These are phyloP conservation scores for Populus trichocarpa DNA, from an alignment of 441 rosid species.

Conservation along the genomic window DNA sequence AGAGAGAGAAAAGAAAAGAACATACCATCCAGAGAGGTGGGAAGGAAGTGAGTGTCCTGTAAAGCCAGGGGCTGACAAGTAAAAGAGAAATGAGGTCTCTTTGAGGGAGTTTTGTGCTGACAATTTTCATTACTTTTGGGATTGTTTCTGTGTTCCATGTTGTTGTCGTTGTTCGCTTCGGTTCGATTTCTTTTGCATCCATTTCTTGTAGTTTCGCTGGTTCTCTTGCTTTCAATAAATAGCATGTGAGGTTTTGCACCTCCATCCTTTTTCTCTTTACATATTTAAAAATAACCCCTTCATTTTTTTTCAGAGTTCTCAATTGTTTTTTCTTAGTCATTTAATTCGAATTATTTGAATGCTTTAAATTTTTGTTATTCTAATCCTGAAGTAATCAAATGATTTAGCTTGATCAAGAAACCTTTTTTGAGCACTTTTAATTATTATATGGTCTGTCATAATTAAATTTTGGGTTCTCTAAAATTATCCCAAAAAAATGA, in stretches of 20 bases:
- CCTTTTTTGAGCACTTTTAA: not conserved
- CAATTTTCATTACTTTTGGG: conserved; percentile 68
- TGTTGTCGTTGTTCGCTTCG: conserved; percentile 18
- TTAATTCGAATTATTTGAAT: not conserved
- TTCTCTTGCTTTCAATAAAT: not conserved
- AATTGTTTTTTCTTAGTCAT: too few relatives aligned
- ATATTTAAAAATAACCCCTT: not conserved
- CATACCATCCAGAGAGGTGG: conserved; percentile 73
- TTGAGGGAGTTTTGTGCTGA: conserved; percentile 63
- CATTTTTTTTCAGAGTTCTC: not conserved
- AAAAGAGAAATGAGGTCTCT: conserved; percentile 67
- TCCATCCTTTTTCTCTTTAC: too few relatives aligned
- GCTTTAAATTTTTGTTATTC: not conserved
- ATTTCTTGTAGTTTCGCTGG: not conserved
- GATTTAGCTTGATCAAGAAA: not conserved
- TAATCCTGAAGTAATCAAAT: not conserved
- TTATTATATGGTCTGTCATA: too few relatives aligned
- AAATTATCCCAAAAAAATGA: too few relatives aligned
- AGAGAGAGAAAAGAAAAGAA: conserved; percentile 16
- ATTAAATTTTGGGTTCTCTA: too few relatives aligned
- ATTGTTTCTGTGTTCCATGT: conserved; percentile 69
- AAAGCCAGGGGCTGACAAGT: conserved; percentile 63
- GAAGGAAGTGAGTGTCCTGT: conserved; percentile 55
- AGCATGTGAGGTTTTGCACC: not conserved
- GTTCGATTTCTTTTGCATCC: conserved; percentile 34